Evolutionary conservation across 2,329 filamentous ascomycete genomes (phyloP), one percentile per base, ranked within the genome.

Genomic region (Talaromyces sp.): DNA sequence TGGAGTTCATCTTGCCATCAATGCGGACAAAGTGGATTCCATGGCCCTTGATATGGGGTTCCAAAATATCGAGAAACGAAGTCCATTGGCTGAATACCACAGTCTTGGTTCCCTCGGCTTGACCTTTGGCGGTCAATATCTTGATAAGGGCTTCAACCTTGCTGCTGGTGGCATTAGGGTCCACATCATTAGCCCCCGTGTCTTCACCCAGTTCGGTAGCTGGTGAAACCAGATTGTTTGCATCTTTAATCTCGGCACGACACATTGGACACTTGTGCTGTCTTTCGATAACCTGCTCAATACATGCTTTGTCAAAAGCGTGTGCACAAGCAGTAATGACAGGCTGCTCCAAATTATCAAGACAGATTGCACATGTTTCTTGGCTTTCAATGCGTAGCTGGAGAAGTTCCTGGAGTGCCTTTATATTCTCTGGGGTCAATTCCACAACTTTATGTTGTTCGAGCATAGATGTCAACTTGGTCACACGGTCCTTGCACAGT

Each of bases 241-340:
- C 80, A 60, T 87, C 82, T 13, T 82, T 78, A 17, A 96, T 83
- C 36, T 85, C 78, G 6, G 88, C 86, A 22, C 91, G 88, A 69
- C 92, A 96, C 83, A 96, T 88, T 0, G 92, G 93, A 64, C 93
- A 96, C 72, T 89, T 92, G 59, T 88, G 83, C 70, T 95, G 91
- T 1, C 85, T 81, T 60, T 89, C 84, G 62, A 96, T 88, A 56
- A 90, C 88, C 65, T 85, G 84, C 58, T 85, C 80, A 64, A 96
- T 92, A 72, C 93, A 96, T 4, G 79, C 76, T 25, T 80, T 81
- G 66, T 92, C 92, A 73, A 92, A 96, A 1, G 87, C 81, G 72
- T 96, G 92, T 28, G 90, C 91, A 75, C 92, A 96, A 55, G 87
- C 85, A 0, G 92, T 96, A 68, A 96, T 96, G 58, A 95, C 85